Evolutionary conservation across 768 basidiomycete species (phyloP).

Genomic region (Strobilomyces dryophilus): DNA sequence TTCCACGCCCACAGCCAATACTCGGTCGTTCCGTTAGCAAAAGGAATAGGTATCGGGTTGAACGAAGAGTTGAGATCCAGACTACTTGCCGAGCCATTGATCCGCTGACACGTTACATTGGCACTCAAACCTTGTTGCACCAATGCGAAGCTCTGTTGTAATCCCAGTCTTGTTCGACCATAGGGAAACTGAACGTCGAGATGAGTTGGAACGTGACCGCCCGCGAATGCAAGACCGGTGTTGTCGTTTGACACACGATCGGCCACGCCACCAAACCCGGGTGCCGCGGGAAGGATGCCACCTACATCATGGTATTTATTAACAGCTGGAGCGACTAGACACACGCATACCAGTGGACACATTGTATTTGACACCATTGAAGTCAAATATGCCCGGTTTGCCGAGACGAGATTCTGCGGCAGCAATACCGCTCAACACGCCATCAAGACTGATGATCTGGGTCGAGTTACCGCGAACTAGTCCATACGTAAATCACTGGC

Average conservation of each 20-base stretch:
- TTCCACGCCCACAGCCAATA: conserved; percentile 8
- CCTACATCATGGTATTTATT: not conserved
- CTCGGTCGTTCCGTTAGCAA: not conserved
- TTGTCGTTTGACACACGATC: not conserved
- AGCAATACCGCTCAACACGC: conserved; percentile 13
- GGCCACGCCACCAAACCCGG: not conserved
- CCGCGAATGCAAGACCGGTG: not conserved
- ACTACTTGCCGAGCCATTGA: not conserved
- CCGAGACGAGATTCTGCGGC: conserved; percentile 9
- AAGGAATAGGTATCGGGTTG: not conserved
- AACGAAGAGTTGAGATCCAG: not conserved
- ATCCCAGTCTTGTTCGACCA: not conserved
- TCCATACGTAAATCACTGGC: not conserved
- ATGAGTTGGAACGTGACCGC: conserved; percentile 3
- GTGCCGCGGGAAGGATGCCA: conserved; percentile 7
- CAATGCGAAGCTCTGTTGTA: not conserved
- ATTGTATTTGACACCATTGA: conserved; percentile 18
- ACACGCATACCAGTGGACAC: conserved; percentile 9
- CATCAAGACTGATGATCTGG: conserved; percentile 4
- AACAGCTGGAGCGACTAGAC: not conserved
- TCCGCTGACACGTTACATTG: conserved; percentile 1
- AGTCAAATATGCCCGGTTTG: conserved; percentile 6
- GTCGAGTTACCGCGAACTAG: conserved; percentile 14
- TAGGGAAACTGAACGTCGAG: not conserved
- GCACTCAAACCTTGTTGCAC: conserved; percentile 20